Conservation (phyloP, 345 rosid species). For the Orychophragmus violaceus region DNA sequence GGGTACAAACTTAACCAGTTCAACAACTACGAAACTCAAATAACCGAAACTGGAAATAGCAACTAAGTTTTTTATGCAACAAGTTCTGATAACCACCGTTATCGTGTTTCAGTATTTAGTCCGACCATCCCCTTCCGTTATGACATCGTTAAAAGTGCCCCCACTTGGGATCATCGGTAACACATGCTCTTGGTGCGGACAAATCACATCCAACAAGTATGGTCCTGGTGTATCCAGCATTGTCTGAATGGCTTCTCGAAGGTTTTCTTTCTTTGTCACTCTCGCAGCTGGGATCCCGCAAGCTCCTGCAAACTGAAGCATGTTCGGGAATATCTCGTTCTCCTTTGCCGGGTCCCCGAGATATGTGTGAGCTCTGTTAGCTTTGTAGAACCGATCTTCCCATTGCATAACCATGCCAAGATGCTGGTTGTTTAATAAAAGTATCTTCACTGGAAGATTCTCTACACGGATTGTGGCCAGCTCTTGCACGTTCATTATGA, state of each 20-base stretch:
- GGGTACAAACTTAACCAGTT: conserved; percentile 2
- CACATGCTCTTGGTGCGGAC: conserved; percentile 96
- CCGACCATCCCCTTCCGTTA: conserved; percentile 95
- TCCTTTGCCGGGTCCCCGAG: conserved; percentile 73
- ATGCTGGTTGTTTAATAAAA: conserved; percentile 86
- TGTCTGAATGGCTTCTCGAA: conserved; percentile 66
- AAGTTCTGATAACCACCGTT: neutral
- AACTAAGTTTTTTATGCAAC: conserved; percentile 1
- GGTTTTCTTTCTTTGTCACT: conserved; percentile 52
- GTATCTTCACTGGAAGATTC: conserved; percentile 76
- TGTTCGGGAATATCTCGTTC: conserved; percentile 74
- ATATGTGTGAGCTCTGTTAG: conserved; percentile 86
- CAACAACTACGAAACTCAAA: conserved; percentile 5
- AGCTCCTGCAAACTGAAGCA: conserved; percentile 79
- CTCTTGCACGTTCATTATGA: conserved; percentile 93
- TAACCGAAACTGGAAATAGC: conserved; percentile 1
- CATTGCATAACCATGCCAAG: conserved; percentile 95
- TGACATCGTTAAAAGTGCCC: conserved; percentile 81
- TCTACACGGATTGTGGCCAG: conserved; percentile 80
- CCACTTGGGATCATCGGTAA: conserved; percentile 97
- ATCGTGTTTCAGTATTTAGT: conserved; percentile 31
- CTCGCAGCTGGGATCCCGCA: conserved; percentile 86
- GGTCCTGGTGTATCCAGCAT: conserved; percentile 97
- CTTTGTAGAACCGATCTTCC: conserved; percentile 94
- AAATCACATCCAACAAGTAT: conserved; percentile 80